phyloP scores from a whole-genome alignment of 345 rosid genomes.

The Eucalyptus albens region DNA sequence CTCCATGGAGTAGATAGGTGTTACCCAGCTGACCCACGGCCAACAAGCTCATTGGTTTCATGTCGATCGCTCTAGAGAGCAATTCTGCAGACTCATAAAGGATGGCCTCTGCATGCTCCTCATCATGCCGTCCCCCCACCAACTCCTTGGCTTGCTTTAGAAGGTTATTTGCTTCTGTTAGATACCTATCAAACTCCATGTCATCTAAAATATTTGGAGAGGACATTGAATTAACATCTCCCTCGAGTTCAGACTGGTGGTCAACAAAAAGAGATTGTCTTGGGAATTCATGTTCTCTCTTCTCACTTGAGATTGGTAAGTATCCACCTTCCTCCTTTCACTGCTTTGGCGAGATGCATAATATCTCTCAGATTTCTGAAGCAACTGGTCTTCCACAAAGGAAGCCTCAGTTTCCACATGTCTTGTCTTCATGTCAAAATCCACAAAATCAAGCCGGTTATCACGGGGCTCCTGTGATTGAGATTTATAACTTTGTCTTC shows the following conservation, averaged over 20 bases:
- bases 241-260: background rate
- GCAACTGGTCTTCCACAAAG: slow-evolving; percentile 13
- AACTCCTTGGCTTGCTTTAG: slow-evolving; percentile 38
- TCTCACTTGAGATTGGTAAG: slow-evolving; percentile 4
- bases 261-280: slow-evolving; percentile 6
- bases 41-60: slow-evolving; percentile 66
- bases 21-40: slow-evolving; percentile 69
- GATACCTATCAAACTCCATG: slow-evolving; percentile 31
- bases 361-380: slow-evolving; percentile 11
- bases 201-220: slow-evolving; percentile 35
- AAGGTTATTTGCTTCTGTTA: slow-evolving; percentile 39
- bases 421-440: slow-evolving; percentile 10
- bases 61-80: slow-evolving; percentile 29
- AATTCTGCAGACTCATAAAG: slow-evolving; percentile 33
- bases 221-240: slow-evolving; percentile 8
- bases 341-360: slow-evolving; percentile 11
- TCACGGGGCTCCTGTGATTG: slow-evolving; percentile 11
- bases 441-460: slow-evolving; percentile 19
- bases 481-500: slow-evolving; percentile 1
- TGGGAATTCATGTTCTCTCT: background rate
- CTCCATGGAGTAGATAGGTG: slow-evolving; percentile 67
- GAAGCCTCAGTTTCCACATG: slow-evolving; percentile 23
- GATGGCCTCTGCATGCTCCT: slow-evolving; percentile 27
- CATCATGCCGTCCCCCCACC: slow-evolving; percentile 17
- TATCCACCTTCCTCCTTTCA: slow-evolving; percentile 9